Percentiles rank a stretch among this genome's conserved stretches.
Conservation (phyloP, 2,329 filamentous ascomycete species). For the Fusarium duplospermum region DNA sequence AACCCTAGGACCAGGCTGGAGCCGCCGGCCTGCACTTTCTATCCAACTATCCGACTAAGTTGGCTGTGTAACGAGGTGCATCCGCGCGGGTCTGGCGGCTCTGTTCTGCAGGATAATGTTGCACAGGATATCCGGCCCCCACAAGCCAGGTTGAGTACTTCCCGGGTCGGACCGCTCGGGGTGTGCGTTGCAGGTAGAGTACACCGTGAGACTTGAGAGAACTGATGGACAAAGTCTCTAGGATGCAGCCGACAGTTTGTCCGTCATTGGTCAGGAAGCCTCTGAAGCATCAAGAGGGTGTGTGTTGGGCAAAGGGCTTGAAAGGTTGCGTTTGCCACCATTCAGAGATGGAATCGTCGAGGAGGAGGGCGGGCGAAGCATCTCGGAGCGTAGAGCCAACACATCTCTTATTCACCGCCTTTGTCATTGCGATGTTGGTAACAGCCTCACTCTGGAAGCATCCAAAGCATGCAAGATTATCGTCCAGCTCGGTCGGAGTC, state of each 20-base stretch:
- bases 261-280: constrained; percentile 1
- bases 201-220: constrained; percentile 5
- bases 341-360: not conserved
- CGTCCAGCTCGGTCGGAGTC: not conserved
- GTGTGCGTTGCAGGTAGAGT: not conserved
- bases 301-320: constrained; percentile 1
- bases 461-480: not conserved
- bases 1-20: not conserved
- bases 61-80: constrained; percentile 7
- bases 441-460: not conserved
- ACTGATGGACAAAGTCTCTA: not conserved
- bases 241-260: not conserved
- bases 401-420: constrained; percentile 4
- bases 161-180: constrained; percentile 8
- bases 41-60: not conserved
- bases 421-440: constrained; percentile 13
- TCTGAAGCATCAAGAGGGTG: constrained; percentile 9
- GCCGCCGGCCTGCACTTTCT: not conserved
- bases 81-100: constrained; percentile 2
- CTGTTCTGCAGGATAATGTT: constrained; percentile 4
- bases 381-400: not conserved
- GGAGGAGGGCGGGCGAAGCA: not conserved
- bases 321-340: not conserved
- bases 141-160: not conserved
- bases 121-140: not conserved